These are phyloP conservation scores for Dothiorella sarmentorum DNA, from an alignment of 2,329 filamentous ascomycete species.

Conservation along the genomic window DNA sequence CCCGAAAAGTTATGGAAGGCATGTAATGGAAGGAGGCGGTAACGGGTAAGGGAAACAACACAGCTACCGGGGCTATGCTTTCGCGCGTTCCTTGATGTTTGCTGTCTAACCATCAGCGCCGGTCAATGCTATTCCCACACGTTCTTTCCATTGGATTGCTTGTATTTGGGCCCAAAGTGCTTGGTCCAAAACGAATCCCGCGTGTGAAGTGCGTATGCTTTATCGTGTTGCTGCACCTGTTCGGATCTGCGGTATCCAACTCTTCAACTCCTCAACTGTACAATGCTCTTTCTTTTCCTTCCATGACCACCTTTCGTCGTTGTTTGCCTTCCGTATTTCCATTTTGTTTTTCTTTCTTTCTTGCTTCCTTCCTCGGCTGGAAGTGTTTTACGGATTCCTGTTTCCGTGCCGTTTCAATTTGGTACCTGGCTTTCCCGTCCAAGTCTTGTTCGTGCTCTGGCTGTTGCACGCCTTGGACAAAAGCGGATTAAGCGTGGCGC, in stretches of 20 bases:
- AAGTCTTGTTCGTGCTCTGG: conserved; percentile 2
- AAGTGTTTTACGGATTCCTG: neutral
- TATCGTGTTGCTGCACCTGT: neutral
- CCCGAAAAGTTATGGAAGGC: neutral
- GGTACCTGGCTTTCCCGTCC: neutral
- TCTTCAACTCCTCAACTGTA: too few species aligned
- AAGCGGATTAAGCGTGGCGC: conserved; percentile 9
- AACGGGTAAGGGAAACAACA: neutral
- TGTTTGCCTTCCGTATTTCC: neutral
- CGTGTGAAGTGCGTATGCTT: conserved; percentile 1
- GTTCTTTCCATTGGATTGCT: conserved; percentile 4
- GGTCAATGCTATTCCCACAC: neutral
- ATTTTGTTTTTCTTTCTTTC: neutral
- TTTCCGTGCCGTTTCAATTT: neutral
- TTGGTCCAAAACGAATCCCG: neutral
- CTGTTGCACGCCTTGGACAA: neutral
- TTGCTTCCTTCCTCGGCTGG: neutral
- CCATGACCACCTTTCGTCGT: too few species aligned
- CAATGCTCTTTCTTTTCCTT: too few species aligned
- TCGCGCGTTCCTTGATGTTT: neutral
- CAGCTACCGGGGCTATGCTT: neutral
- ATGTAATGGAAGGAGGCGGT: neutral
- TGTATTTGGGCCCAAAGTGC: neutral
- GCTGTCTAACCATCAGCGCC: neutral
- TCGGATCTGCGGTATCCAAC: neutral